Conservation (phyloP, 257 asterid species). For the Mentha longifolia region DNA sequence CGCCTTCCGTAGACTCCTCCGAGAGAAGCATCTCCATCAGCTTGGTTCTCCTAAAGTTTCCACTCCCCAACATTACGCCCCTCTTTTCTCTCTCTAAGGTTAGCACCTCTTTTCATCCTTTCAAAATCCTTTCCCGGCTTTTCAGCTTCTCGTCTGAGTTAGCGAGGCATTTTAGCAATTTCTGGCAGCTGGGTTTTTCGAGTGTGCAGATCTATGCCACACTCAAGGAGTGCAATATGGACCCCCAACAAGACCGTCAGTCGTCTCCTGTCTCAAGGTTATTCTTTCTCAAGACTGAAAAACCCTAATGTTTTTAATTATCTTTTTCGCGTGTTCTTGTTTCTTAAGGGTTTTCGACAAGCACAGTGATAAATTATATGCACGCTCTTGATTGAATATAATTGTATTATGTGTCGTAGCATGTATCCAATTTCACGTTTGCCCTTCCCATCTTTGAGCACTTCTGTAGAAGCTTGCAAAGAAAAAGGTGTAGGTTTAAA, state of each 20-base stretch:
- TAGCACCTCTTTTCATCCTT: too few species aligned
- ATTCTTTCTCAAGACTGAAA: neutral
- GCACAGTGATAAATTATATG: neutral
- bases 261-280: constrained; percentile 92
- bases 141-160: too few species aligned
- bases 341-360: neutral
- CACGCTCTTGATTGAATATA: constrained; percentile 16
- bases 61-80: too few species aligned
- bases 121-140: too few species aligned
- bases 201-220: constrained; percentile 96
- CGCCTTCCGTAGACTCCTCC: too few species aligned
- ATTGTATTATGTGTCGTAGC: neutral
- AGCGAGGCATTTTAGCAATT: too few species aligned
- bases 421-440: neutral
- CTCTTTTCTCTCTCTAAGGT: too few species aligned
- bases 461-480: neutral
- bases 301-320: constrained; percentile 20
- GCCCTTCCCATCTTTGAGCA: neutral
- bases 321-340: neutral
- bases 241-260: constrained; percentile 94
- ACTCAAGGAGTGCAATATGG: constrained; percentile 97
- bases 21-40: too few species aligned
- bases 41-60: too few species aligned
- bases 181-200: too few species aligned
- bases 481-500: constrained; percentile 8